Evolutionary conservation across 2,329 filamentous ascomycete species (phyloP).

Genomic region (Aureobasidium lini): DNA sequence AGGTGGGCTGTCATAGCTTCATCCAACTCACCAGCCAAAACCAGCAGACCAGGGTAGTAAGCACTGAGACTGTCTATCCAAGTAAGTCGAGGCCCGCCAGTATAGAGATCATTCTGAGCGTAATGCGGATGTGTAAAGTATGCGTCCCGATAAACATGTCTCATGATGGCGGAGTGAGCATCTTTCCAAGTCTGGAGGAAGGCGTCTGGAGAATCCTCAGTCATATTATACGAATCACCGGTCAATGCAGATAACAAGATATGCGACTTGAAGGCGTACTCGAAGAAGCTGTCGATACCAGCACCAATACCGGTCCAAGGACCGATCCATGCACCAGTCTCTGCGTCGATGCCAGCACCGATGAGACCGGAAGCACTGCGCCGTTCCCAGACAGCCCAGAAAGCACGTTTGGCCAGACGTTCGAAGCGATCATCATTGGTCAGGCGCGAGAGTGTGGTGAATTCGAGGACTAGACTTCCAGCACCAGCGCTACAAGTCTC

Average conservation of each 20-base stretch:
- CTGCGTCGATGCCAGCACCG: conserved; percentile 85
- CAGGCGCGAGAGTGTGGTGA: conserved; percentile 80
- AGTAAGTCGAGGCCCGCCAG: conserved; percentile 78
- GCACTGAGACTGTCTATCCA: conserved; percentile 97
- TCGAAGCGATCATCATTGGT: conserved; percentile 86
- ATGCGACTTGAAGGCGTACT: conserved; percentile 93
- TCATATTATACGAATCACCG: conserved; percentile 26
- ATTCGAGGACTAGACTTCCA: conserved; percentile 90
- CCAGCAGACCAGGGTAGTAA: conserved; percentile 85
- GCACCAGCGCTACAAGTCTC: conserved; percentile 96
- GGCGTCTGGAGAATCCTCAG: conserved; percentile 64
- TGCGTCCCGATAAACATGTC: conserved; percentile 74
- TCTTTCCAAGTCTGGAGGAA: conserved; percentile 80
- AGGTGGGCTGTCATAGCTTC: conserved; percentile 87
- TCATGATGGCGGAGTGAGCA: conserved; percentile 78
- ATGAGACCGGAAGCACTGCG: conserved; percentile 81
- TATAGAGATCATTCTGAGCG: conserved; percentile 79
- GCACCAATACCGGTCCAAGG: conserved; percentile 90
- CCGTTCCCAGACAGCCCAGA: conserved; percentile 93
- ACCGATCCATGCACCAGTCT: conserved; percentile 79
- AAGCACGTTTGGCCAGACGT: conserved; percentile 79
- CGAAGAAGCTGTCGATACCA: conserved; percentile 96
- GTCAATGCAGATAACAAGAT: conserved; percentile 70
- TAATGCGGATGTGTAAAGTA: conserved; percentile 83
- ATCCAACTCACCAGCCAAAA: conserved; percentile 79